Percentiles rank a stretch among this genome's conserved stretches.
These are phyloP conservation scores for Aspergillus floridensis DNA, from an alignment of 2,329 filamentous ascomycete species.

Conservation along the genomic window DNA sequence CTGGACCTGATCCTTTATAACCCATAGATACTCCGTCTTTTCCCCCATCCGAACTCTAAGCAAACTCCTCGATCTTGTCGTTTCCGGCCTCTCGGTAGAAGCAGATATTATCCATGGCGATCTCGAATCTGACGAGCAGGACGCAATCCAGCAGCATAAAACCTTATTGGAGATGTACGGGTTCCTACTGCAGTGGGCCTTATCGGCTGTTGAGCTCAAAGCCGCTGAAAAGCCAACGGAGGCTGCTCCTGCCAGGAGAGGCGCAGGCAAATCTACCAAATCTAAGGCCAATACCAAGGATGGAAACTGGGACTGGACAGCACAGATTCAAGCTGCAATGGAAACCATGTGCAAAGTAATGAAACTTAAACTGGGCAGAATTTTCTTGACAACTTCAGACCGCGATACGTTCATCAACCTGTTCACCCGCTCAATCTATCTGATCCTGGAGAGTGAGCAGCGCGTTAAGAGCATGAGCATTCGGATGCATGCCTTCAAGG, in stretches of 20 bases:
- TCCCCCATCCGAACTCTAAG: slow-evolving; percentile 80
- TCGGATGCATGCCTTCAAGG: slow-evolving; percentile 95
- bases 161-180: slow-evolving; percentile 89
- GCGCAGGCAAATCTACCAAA: slow-evolving; percentile 72
- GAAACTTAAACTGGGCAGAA: slow-evolving; percentile 84
- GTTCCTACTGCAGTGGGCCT: slow-evolving; percentile 91
- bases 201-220: slow-evolving; percentile 91
- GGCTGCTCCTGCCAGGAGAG: slow-evolving; percentile 67
- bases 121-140: slow-evolving; percentile 88
- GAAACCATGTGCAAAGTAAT: slow-evolving; percentile 96
- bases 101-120: slow-evolving; percentile 82
- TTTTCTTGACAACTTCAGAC: slow-evolving; percentile 95
- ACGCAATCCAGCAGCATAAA: slow-evolving; percentile 81
- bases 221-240: slow-evolving; percentile 82
- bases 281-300: slow-evolving; percentile 67
- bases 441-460: slow-evolving; percentile 90
- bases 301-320: slow-evolving; percentile 80
- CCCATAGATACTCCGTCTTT: slow-evolving; percentile 74
- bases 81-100: slow-evolving; percentile 80
- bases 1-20: slow-evolving; percentile 62
- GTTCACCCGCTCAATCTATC: slow-evolving; percentile 88
- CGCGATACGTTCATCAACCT: slow-evolving; percentile 91
- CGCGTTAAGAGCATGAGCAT: slow-evolving; percentile 85
- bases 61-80: slow-evolving; percentile 88
- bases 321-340: slow-evolving; percentile 81